Evolutionary conservation across 164 flowering plant species (phyloP), one percentile per base, ranked within the genome.

Genomic region (Umbellularia californica): DNA sequence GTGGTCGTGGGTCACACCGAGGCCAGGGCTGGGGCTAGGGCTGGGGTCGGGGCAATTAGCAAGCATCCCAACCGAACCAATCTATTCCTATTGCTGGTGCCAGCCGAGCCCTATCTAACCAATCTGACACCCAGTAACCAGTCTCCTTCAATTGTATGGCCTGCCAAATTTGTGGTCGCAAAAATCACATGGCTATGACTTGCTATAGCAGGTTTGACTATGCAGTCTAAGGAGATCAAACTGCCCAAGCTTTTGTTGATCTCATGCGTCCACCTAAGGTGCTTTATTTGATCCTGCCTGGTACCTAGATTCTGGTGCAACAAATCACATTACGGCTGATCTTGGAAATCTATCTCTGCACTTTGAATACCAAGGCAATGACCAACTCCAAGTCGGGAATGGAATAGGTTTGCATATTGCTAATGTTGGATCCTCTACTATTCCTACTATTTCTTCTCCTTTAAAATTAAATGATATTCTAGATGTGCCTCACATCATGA

Each of bases 331-430:
- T 15, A 69, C 12, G 5, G 7, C 20, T 13, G 11, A 35, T 28
- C 52, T 69, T 19, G 50, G 50, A 5, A 69, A 69, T 69, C 70
- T 69, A 14, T 35, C 70, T 35, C 1, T 35, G 27, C 11, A 41
- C 7, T 69, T 0, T 15, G 20, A 68, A 19, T 30, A 5, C 30
- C 52, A 30, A 69, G 52, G 70, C 15, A 69, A 30, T 2, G 70
- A 69, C 22, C 70, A 35, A 27, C 50, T 69, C 13, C 13, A 7
- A 28, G 51, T 69, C 5, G 50, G 52, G 10, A 69, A 69, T 69
- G 50, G 70, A 30, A 69, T 0, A 69, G 25, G 51, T 69, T 69
- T 69, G 70, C n/a, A 30, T 5, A 69, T 69, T 41, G n/a, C 22
- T 69, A 2, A 69, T 41, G 12, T 33, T 69, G 17, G 50, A 13